These are phyloP conservation scores for Straminergon stramineum DNA, from an alignment of 225 moss, liverwort and hornwort genomes.

Conservation along the genomic window DNA sequence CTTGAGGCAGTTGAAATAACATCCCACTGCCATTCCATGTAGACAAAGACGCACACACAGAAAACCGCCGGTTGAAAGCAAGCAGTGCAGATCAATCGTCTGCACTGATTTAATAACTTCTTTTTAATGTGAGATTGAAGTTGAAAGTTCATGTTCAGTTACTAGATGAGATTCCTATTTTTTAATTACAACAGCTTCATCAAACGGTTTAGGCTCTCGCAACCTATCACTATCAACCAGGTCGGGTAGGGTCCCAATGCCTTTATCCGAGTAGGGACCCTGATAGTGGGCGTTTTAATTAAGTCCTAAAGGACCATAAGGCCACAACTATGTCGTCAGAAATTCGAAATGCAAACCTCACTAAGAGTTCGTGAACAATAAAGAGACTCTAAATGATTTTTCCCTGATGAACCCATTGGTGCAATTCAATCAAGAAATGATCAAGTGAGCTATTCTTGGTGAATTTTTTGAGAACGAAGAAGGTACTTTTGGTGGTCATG, in stretches of 20 bases:
- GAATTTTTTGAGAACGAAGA: neutral
- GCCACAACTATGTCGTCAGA: too few relatives aligned
- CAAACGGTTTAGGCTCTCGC: neutral
- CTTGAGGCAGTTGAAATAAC: neutral
- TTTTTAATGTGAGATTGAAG: neutral
- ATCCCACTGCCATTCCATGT: neutral
- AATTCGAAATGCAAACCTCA: neutral
- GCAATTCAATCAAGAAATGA: neutral
- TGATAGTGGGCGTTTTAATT: neutral
- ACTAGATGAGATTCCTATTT: neutral
- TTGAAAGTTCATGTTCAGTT: neutral
- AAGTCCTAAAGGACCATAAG: too few relatives aligned
- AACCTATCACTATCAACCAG: neutral
- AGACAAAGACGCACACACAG: neutral
- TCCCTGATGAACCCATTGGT: rapidly evolving
- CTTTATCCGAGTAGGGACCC: neutral
- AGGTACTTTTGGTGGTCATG: rapidly evolving
- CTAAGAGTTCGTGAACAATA: too few relatives aligned
- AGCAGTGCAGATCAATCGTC: neutral
- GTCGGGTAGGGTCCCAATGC: neutral
- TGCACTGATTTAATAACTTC: too few relatives aligned
- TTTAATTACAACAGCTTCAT: neutral
- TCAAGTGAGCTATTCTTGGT: neutral
- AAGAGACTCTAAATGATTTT: neutral
- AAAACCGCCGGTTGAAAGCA: neutral